phyloP scores from a whole-genome alignment of 805 yeast genomes.

The Saturnispora mendoncae region DNA sequence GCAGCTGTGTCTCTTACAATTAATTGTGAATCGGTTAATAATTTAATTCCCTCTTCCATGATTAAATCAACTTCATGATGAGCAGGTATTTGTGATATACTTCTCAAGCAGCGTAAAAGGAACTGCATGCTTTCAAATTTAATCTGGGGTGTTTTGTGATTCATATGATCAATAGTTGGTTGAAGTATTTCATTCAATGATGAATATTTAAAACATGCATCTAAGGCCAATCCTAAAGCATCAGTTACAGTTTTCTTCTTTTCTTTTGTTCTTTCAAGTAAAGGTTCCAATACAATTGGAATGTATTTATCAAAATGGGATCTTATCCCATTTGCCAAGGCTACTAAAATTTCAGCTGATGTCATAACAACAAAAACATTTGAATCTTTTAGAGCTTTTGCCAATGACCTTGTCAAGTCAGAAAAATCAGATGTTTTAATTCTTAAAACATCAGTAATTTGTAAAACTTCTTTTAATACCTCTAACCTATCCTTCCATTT shows the following conservation, averaged over 20 bases:
- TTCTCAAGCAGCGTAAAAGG: constrained; percentile 52
- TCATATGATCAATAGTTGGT: constrained; percentile 48
- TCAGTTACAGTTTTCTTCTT: constrained; percentile 72
- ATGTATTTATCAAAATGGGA: constrained; percentile 47
- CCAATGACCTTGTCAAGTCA: constrained; percentile 51
- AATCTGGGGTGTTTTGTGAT: constrained; percentile 77
- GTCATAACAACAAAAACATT: constrained; percentile 78
- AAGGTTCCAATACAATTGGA: constrained; percentile 43
- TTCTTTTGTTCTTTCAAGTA: constrained; percentile 80
- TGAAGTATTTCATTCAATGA: constrained; percentile 50
- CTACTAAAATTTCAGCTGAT: constrained; percentile 59
- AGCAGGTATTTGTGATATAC: constrained; percentile 41
- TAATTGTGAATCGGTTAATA: constrained; percentile 77
- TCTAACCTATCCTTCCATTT: constrained; percentile 94
- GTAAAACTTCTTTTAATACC: constrained; percentile 55
- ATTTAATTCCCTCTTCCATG: constrained; percentile 46
- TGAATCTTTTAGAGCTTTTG: constrained; percentile 78
- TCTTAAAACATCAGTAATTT: constrained; percentile 46
- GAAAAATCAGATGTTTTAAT: constrained; percentile 52
- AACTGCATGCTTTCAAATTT: constrained; percentile 62
- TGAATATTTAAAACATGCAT: constrained; percentile 47
- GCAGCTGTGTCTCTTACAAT: constrained; percentile 74
- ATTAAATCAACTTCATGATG: constrained; percentile 47
- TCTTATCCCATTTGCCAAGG: constrained; percentile 59
- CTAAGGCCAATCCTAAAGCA: constrained; percentile 58